Base-by-base conservation (phyloP, 2,329 filamentous ascomycete species). In the Ceratocystis ficicola region DNA sequence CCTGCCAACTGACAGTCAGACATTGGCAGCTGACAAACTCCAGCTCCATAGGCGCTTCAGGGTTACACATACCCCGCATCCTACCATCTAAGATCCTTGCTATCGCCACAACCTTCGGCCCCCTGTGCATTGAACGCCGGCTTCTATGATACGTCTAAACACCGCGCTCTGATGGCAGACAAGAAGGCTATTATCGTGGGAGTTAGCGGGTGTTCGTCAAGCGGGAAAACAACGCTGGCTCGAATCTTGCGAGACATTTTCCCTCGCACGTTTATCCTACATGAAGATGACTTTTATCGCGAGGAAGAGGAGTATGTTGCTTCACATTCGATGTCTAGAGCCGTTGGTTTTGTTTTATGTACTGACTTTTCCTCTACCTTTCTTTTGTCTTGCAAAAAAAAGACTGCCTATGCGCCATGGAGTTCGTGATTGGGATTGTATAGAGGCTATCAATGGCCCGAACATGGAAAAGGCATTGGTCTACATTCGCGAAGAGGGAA, bases 251-350 rank as follows among this genome's bases (percentile, higher is more conserved):
- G 90, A 67, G 85, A 89, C 73, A 86, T 95, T 70, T 91, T 96
- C 72, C 86, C 86, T 7, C 79, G 81, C 70, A 81, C 85, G 17
- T 93, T 91, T 72, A 89, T 97, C 72, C 81, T 99, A 25, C 94
- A 99, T 74, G 86, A 96, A 74, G 94, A 99, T 77, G 94, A 99
- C 75, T 99, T 97, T 74, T 99, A 96, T 77, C 86, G 85, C 69
- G 80, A 88, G 0, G 93, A 97, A 73, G 76, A 81, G 36, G 81
- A 90, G 82, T 89, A 72, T 72, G 81, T 75, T 8, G 20, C 44
- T 57, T 30, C 28, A 32, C 3, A 36, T 17, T 25, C 7, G 6
- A 20, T 59, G 4, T 12, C 48, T 41, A 12, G n/a, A 6, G 30
- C 5, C 3, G 6, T n/a, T 50, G 25, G 44, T 30, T 32, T 15